phyloP scores from a whole-genome alignment of 345 rosid species.

The Acer saccharum region DNA sequence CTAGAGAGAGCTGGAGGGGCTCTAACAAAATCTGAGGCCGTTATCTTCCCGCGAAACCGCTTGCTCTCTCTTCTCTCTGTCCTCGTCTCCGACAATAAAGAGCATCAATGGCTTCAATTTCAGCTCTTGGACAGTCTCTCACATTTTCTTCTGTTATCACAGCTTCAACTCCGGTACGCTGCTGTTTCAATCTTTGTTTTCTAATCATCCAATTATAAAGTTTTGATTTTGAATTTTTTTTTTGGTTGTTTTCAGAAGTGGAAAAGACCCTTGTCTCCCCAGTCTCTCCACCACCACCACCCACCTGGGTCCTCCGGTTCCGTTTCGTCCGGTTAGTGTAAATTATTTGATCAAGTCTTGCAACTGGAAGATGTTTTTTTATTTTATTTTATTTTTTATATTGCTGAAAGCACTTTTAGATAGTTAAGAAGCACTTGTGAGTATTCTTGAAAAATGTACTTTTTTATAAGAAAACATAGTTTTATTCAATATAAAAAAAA shows the following conservation, averaged over 20 bases:
- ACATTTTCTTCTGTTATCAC: slow-evolving; percentile 7
- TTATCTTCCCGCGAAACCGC: slow-evolving; percentile 47
- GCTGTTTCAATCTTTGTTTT: neutral
- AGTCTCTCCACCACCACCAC: slow-evolving; percentile 25
- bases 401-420: neutral
- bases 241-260: slow-evolving; percentile 43
- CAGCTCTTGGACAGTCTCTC: slow-evolving; percentile 32
- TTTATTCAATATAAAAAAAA: too few relatives aligned
- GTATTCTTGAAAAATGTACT: neutral
- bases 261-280: slow-evolving; percentile 29
- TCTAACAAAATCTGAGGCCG: slow-evolving; percentile 37
- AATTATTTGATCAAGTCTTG: neutral
- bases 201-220: neutral
- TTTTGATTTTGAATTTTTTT: neutral
- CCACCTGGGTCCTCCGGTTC: slow-evolving; percentile 18
- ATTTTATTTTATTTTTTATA: too few relatives aligned
- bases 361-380: too few relatives aligned
- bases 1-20: neutral
- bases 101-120: slow-evolving; percentile 56
- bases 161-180: slow-evolving; percentile 26
- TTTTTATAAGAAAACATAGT: too few relatives aligned
- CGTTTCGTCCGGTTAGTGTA: slow-evolving; percentile 30
- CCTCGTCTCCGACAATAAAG: neutral
- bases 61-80: neutral
- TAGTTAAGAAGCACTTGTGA: neutral